Conservation (phyloP, 2,329 filamentous ascomycete genomes). For the Botrytis galanthina region DNA sequence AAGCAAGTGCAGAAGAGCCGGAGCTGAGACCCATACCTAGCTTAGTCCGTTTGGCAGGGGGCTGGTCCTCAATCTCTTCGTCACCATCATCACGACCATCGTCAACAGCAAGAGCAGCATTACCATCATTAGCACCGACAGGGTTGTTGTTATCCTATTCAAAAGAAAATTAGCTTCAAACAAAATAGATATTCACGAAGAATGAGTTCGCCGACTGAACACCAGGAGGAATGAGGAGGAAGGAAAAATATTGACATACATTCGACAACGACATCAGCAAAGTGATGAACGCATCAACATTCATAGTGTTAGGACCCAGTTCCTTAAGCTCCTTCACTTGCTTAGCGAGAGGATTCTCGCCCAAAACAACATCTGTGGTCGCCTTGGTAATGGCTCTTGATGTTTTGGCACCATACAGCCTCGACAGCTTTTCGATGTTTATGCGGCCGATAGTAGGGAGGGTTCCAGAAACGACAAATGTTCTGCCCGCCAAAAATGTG, state of each 20-base stretch:
- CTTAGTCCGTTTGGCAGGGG: not conserved
- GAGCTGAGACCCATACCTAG: not conserved
- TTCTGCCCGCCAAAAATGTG: conserved; percentile 20
- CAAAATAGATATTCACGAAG: no score
- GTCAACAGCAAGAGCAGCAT: not conserved
- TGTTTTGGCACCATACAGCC: conserved; percentile 29
- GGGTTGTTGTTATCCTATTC: not conserved
- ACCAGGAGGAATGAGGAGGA: no score
- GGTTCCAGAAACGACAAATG: conserved; percentile 29
- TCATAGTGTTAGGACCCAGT: conserved; percentile 22
- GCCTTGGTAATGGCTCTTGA: conserved; percentile 30
- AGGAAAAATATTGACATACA: not conserved
- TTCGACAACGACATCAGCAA: conserved; percentile 22
- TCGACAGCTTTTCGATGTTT: conserved; percentile 28
- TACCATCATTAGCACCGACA: not conserved
- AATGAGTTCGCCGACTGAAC: not conserved
- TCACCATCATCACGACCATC: not conserved
- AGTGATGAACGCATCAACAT: conserved; percentile 28
- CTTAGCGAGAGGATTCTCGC: conserved; percentile 32
- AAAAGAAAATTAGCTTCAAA: not conserved
- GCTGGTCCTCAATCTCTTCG: not conserved
- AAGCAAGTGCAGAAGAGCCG: not conserved
- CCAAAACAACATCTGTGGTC: conserved; percentile 30
- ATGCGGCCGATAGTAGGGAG: conserved; percentile 29
- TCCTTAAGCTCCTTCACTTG: conserved; percentile 31